Percentiles rank a stretch among this genome's conserved stretches.
Conservation (phyloP, 495 filamentous ascomycete genomes). For the Talaromyces borbonicus region DNA sequence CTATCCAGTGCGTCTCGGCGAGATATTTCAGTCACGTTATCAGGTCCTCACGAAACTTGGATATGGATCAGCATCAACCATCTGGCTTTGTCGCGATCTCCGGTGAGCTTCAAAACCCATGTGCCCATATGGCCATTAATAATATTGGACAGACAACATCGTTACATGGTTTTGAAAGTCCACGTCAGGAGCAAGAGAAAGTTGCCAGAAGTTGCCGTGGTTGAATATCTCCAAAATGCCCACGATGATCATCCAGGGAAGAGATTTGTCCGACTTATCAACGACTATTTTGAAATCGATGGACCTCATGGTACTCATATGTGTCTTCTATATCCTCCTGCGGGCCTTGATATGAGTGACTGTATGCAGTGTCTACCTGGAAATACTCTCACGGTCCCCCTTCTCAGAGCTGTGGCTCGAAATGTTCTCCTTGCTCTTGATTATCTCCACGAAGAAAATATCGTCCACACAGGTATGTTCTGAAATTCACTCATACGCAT, state of each 20-base stretch:
- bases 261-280: slow-evolving; percentile 20
- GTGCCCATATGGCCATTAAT: slow-evolving; percentile 5
- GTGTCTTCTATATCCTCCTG: slow-evolving; percentile 33
- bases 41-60: slow-evolving; percentile 37
- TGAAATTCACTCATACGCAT: neutral
- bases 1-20: slow-evolving; percentile 37
- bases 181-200: slow-evolving; percentile 12
- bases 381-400: neutral
- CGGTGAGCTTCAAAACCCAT: slow-evolving; percentile 16
- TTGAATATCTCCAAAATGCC: slow-evolving; percentile 17
- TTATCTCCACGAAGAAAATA: slow-evolving; percentile 30
- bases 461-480: no score
- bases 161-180: slow-evolving; percentile 28
- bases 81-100: slow-evolving; percentile 42
- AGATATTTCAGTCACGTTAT: slow-evolving; percentile 32
- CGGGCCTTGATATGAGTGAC: slow-evolving; percentile 25
- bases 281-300: slow-evolving; percentile 29
- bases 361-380: slow-evolving; percentile 12
- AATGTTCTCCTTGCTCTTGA: slow-evolving; percentile 31
- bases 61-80: slow-evolving; percentile 39
- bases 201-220: slow-evolving; percentile 24
- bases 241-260: slow-evolving; percentile 20
- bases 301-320: slow-evolving; percentile 33
- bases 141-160: slow-evolving; percentile 13
- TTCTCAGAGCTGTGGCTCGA: slow-evolving; percentile 19